Percentiles rank a stretch among this genome's conserved stretches.
Conservation (phyloP, 768 basidiomycete species). For the Boletus insuetus region DNA sequence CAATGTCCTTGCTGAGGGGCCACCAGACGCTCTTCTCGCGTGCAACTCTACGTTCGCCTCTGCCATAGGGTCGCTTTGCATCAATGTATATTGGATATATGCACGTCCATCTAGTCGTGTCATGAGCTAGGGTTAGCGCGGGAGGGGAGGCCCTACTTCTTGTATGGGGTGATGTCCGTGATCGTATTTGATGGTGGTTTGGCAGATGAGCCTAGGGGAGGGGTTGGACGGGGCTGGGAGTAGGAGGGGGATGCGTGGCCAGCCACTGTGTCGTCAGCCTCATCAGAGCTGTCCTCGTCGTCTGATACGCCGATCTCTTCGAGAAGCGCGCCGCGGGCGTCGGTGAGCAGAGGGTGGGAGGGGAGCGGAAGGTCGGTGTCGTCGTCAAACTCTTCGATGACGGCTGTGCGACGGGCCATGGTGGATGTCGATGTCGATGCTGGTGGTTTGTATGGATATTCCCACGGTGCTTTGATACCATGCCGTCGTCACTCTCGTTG, state of each 20-base stretch:
- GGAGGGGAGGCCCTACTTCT: constrained; percentile 44
- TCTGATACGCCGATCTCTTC: constrained; percentile 63
- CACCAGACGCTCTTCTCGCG: constrained; percentile 86
- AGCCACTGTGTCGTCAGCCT: constrained; percentile 34
- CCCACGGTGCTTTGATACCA: constrained; percentile 25
- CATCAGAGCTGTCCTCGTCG: constrained; percentile 43
- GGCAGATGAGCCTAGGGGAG: constrained; percentile 16
- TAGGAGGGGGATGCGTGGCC: constrained; percentile 56
- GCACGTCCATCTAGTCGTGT: constrained; percentile 75
- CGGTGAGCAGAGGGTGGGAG: constrained; percentile 57
- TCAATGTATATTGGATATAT: constrained; percentile 98
- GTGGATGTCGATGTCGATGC: constrained; percentile 12
- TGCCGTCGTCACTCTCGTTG: neutral
- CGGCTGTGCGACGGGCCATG: constrained; percentile 71
- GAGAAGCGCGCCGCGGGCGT: constrained; percentile 71
- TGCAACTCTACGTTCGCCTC: constrained; percentile 78
- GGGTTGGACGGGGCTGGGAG: constrained; percentile 22
- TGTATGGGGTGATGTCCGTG: constrained; percentile 80
- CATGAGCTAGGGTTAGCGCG: constrained; percentile 3
- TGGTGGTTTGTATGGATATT: constrained; percentile 6
- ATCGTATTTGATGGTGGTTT: constrained; percentile 39
- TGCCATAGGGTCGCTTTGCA: constrained; percentile 85
- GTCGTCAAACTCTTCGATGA: constrained; percentile 86
- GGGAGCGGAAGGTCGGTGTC: constrained; percentile 90
- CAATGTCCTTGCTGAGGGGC: constrained; percentile 93